Conservation (phyloP, 805 yeast species). For the Saccharomycopsis sp. region DNA sequence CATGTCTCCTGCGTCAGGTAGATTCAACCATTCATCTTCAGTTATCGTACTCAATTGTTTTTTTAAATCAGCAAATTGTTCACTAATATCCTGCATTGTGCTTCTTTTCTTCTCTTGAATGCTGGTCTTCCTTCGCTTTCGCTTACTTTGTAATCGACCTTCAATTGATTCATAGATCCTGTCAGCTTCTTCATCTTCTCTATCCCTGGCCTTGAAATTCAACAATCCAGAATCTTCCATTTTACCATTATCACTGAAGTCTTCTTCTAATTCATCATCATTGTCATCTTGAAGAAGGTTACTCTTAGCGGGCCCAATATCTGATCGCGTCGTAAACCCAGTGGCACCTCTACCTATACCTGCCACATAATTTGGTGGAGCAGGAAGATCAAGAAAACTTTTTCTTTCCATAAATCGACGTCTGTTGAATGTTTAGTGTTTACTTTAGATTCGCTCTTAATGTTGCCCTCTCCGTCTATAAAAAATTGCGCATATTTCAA, state of each 20-base stretch:
- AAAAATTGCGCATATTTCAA: too few relatives aligned
- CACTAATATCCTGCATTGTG: conserved; percentile 31
- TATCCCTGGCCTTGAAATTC: conserved; percentile 28
- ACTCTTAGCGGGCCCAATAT: conserved; percentile 45
- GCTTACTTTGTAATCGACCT: conserved; percentile 33
- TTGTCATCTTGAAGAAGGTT: conserved; percentile 24
- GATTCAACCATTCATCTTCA: conserved; percentile 66
- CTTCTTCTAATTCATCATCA: conserved; percentile 25
- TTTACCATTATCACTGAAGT: conserved; percentile 20
- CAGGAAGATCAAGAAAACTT: conserved; percentile 70
- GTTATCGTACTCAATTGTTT: conserved; percentile 50
- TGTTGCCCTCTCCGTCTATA: too few relatives aligned
- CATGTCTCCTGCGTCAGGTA: conserved; percentile 87
- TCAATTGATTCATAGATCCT: conserved; percentile 63
- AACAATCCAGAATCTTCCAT: conserved; percentile 30
- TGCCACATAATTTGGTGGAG: conserved; percentile 87
- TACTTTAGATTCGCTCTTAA: too few relatives aligned
- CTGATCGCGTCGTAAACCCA: conserved; percentile 85
- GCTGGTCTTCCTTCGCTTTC: conserved; percentile 21
- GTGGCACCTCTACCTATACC: conserved; percentile 95
- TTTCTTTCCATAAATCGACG: conserved; percentile 43
- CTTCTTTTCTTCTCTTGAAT: conserved; percentile 22
- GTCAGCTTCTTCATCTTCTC: conserved; percentile 77
- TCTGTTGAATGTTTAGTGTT: background rate
- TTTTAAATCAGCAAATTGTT: conserved; percentile 66